Base-by-base conservation (phyloP, 2,329 filamentous ascomycete species). In the Diplodia intermedia region DNA sequence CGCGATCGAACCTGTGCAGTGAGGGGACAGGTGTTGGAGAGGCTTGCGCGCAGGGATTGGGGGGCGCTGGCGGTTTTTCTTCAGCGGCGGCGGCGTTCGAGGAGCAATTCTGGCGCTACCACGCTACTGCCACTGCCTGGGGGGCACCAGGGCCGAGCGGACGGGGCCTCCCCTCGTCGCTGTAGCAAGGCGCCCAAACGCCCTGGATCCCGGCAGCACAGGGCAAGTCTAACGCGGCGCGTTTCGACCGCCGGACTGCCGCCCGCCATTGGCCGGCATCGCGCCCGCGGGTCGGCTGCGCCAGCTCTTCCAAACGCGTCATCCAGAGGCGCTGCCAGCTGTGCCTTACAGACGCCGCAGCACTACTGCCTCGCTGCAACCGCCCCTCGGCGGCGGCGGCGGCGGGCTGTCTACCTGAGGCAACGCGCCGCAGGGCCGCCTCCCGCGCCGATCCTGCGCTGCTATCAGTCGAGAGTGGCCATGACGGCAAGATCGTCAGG, bases 401-500 rank as follows among this genome's bases (percentile, higher is more conserved):
- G 36, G 36, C 36, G 36, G 36, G 36, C 54, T 23, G 7, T 65
- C 62, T 65, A 65, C 50, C 62, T 65, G 62, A 54, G 18, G 62
- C 62, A 55, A 15, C 38, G 50, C 62, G 15, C 26, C 36, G 31
- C 57, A 62, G 57, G 60, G 60, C 60, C 60, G 60, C 47, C 60
- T 63, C 47, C 60, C 60, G 60, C 60, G 60, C 60, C 60, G 60
- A 62, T 62, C 57, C 15, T 33, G 26, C 15, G 43, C 15, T 62
- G 57, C 40, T 43, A 29, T 62, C 57, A 29, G 43, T 47, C 36
- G 23, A 43, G 56, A 49, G 43, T 31, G 3, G 47, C 33, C 31
- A 40, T 65, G 61, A 65, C 61, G 61, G 47, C 62, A 55, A 50
- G 62, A 65, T 65, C 62, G 49, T 65, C 62, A 65, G 62, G 62